Evolutionary conservation across 139 green algal genomes (phyloP), one percentile per base, ranked within the genome.

Genomic region (Penium margaritaceum): DNA sequence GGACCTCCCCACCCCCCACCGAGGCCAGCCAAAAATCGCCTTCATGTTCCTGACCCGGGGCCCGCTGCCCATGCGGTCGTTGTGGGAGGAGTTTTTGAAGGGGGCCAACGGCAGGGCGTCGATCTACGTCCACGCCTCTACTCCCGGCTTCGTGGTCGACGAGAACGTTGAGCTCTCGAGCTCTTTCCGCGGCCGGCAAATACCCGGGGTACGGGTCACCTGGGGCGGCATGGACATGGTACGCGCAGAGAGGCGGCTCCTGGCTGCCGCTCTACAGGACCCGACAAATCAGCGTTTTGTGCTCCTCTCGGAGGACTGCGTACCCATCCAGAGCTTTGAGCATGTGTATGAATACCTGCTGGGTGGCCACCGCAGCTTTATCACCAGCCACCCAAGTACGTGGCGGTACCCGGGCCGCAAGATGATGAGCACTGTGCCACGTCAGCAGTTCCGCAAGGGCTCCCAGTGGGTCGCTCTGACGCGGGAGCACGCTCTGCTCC

Each of bases 11-110:
- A n/a, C n/a, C n/a, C 46, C 46, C n/a, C n/a, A n/a, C n/a, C n/a
- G n/a, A n/a, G n/a, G n/a, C n/a, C n/a, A n/a, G 27, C 44, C 67
- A n/a, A 79, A 79, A 36, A 43, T 79, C 34, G 72, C 72, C 44
- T 79, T 79, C 67, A 24, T 79, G 12, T 79, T 79, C 67, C 72
- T 79, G 24, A 80, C 72, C 38, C 38, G 72, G 19, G 72, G 72
- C n/a, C 70, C 69, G n/a, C 63, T 79, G 9, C 65, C 63, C 19
- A 24, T 79, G 4, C 67, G n/a, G 14, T 24, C 41, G 46, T 70
- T 79, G 37, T 79, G 72, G 72, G 27, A 72, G 27, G 29, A 35
- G 24, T 79, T 79, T 71, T 72, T 79, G 71, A 19, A 37, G 29
- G 67, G 27, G 54, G 30, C 35, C 46, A 37, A n/a, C 27, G 17